These are phyloP conservation scores for Purshia tridentata DNA, from an alignment of 306 rosid genomes.

Conservation along the genomic window DNA sequence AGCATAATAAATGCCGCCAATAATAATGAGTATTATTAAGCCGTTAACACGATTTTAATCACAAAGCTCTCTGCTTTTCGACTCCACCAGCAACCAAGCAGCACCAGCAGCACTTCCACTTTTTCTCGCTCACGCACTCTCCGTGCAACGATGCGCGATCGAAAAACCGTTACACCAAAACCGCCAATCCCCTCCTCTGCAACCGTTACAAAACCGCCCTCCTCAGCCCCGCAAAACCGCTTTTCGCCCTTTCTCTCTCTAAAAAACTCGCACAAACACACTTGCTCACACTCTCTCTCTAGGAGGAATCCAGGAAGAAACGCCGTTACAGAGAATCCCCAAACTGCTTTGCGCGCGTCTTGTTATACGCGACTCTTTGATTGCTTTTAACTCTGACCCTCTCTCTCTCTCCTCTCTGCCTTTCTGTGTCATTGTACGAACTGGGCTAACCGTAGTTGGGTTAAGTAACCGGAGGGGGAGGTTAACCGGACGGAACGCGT, in stretches of 20 bases:
- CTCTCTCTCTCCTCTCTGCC: constrained; percentile 11
- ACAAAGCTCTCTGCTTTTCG: constrained; percentile 29
- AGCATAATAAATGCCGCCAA: constrained; percentile 7
- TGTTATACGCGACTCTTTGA: constrained; percentile 39
- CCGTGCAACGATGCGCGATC: constrained; percentile 24
- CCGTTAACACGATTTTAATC: constrained; percentile 14
- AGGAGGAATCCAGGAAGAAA: constrained; percentile 31
- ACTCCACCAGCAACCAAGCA: constrained; percentile 17
- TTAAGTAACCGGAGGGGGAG: not conserved
- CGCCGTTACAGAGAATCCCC: constrained; percentile 50
- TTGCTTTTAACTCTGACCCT: constrained; percentile 21
- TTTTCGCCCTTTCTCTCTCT: constrained; percentile 11
- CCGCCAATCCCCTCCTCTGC: constrained; percentile 13
- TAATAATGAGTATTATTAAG: constrained; percentile 9
- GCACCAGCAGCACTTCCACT: not conserved
- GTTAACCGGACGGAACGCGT: constrained; percentile 8
- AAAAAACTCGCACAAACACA: not conserved
- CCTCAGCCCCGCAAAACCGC: constrained; percentile 30
- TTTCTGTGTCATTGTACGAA: constrained; percentile 27
- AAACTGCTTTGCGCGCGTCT: constrained; percentile 50
- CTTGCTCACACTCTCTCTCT: constrained; percentile 18
- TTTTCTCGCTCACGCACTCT: not conserved
- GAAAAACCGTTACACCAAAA: constrained; percentile 33
- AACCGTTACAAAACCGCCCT: constrained; percentile 42
- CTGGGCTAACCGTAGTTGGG: constrained; percentile 41